Base-by-base conservation (phyloP, 305 asterid species). In the Plantago lanceolata region DNA sequence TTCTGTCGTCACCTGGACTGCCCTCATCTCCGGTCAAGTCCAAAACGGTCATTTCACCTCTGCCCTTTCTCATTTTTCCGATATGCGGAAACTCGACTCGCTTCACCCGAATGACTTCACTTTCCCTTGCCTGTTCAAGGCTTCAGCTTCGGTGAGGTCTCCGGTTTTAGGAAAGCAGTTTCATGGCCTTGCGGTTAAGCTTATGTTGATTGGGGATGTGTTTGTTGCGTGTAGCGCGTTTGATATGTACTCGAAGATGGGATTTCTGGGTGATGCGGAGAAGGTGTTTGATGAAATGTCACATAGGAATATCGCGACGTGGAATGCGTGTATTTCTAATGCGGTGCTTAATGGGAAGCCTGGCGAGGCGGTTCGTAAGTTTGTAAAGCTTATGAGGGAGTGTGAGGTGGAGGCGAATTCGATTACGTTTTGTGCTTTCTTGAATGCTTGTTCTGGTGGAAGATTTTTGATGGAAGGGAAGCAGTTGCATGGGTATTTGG, bases 1-100 rank as follows among this genome's bases (percentile, higher is more conserved):
- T 69, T 88, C 95, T 70, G 95, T 91, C 75, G 95, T 91, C 66
- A 83, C 95, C n/a, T 86, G 95, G 95, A 91, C 98, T 8, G 64
- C 96, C 61, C 70, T 91, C 35, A 86, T 91, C 64, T 76, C 95
- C 68, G 96, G 96, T 69, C 48, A 77, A 21, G 96, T 91, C 61
- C 90, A 78, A 66, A 89, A 81, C 69, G 96, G 86, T 49, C 90
- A 85, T 69, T 78, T 75, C 51, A 7, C 73, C 6, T 66, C 86
- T 4, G 92, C 94, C 43, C 74, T 86, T 47, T 49, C 63, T 57
- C 71, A 68, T 56, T 88, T 83, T 70, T 56, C 78, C 26, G 7
- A 70, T 69, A 91, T 91, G 96, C 85, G 87, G 63, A 69, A 72
- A 2, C 3, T n/a, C 1, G 89, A 86, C 19, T 54, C 61, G 57